These are phyloP conservation scores for Anastatica hierochuntica DNA, from an alignment of 345 rosid species.

Conservation along the genomic window DNA sequence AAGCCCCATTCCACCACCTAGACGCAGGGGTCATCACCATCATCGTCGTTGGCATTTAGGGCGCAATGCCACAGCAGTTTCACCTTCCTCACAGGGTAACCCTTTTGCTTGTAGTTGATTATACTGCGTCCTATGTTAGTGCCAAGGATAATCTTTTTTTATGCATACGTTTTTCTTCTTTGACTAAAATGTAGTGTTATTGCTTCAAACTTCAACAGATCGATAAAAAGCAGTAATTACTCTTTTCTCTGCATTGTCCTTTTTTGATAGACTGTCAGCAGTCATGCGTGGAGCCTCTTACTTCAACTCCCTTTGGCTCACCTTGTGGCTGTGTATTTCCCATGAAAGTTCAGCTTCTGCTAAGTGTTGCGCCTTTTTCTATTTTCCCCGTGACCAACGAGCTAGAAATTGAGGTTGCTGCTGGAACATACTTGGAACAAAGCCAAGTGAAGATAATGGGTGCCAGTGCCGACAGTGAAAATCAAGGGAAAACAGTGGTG, in stretches of 20 bases:
- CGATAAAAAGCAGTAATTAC: background rate
- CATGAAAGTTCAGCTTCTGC: conserved; percentile 86
- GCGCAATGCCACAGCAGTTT: conserved; percentile 47
- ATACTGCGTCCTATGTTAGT: background rate
- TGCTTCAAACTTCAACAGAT: background rate
- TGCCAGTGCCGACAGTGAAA: conserved; percentile 83
- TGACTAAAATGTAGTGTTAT: background rate
- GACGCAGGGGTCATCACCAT: conserved; percentile 41
- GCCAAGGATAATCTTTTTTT: background rate
- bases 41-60: conserved; percentile 41
- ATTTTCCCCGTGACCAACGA: conserved; percentile 82
- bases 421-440: conserved; percentile 85
- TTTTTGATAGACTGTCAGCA: conserved; percentile 75
- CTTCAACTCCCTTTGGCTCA: conserved; percentile 80
- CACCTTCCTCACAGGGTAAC: conserved; percentile 64
- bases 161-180: background rate
- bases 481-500: conserved; percentile 78
- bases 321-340: conserved; percentile 98
- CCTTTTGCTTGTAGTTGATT: background rate
- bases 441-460: conserved; percentile 99
- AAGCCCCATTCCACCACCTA: conserved; percentile 28
- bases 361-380: conserved; percentile 65
- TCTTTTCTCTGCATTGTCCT: background rate
- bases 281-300: conserved; percentile 81
- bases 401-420: conserved; percentile 92